Evolutionary conservation across 257 asterid species (phyloP), one percentile per base, ranked within the genome.

Genomic region (Solanum ossicruentum): DNA sequence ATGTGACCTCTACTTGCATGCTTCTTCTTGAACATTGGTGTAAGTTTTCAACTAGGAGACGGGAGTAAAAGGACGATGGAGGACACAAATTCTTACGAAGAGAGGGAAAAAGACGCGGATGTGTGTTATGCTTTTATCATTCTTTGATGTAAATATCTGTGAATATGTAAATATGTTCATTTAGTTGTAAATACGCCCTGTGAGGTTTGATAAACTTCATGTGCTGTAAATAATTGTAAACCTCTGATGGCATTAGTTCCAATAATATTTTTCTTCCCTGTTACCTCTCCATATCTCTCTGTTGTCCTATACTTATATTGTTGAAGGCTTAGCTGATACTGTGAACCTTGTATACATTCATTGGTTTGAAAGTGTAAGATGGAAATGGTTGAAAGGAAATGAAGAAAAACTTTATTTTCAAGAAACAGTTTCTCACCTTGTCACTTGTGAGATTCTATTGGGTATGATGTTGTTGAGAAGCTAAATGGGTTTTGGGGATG

Each of bases 141-240:
- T 89, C 90, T 82, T 84, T 77, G 56, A 45, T 89, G 89, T 88
- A 73, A 78, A 85, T 84, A 84, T 66, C 13, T 84, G 83, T 84
- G 61, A n/a, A 55, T 70, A 82, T 55, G 65, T 55, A 43, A 82
- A 66, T 43, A 43, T 13, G 58, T 51, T 21, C 80, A 9, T 84
- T 21, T 84, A n/a, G 57, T 52, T 87, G 88, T 86, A 88, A 71
- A 88, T 84, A 84, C 4, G 65, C 3, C 41, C 60, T 77, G 6
- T 7, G 12, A 20, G 16, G 75, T 32, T 77, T 80, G 72, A 80
- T 16, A 39, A 41, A 15, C 23, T 32, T 45, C 21, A 21, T 58
- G 63, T 82, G 55, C 12, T 85, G 87, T 84, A 77, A 75, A 87
- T 66, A 85, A 13, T 87, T 81, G 57, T 71, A 17, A 12, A 71